Base-by-base conservation (phyloP, 202 grass and related monocot species). In the Saccharum hybrid region DNA sequence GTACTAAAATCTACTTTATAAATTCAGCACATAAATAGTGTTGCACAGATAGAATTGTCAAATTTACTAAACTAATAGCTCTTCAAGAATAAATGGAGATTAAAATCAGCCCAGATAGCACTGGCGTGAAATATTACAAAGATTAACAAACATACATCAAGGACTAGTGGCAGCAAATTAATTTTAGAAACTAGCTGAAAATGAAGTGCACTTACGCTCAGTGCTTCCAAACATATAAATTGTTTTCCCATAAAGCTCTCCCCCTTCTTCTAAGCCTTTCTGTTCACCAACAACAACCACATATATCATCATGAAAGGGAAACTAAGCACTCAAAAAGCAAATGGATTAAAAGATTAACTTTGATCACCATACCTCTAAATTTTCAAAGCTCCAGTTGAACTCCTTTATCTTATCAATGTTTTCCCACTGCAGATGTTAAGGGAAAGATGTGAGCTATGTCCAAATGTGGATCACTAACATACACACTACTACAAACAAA, bases 221-320 rank as follows among this genome's bases (percentile, higher is more conserved):
- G 96, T 98, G 84, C 93, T 94, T 54, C 89, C 96, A 81, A 98
- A 98, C 84, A 98, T 7, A 23, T 98, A 98, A 21, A 98, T 84
- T 18, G 77, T 94, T 76, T 98, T 98, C 11, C 88, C 93, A 86
- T 94, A 77, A 76, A 96, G 88, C 19, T 89, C 86, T 6, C 96
- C 93, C 1, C 91, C 91, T 82, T 95, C 93, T 85, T 98, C 93
- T 66, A 98, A 80, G 38, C 89, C 80, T 88, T 90, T 83, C 96
- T 98, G 82, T 68, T 72, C 52, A 63, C 15, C 65, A 82, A 40
- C 39, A 88, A 59, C 19, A 76, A 69, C 62, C 38, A 60, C 13
- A 80, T 28, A 80, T 28, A 68, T 72, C 16, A 85, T 65, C 60
- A 23, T 23, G 60, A 71, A 68, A 41, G 30, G 30, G 78, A 75